A percentile compares a stretch with the other conserved stretches of the same genome.
Evolutionary conservation across 2,329 filamentous ascomycete species (phyloP).

Genomic region (Helicocarpus griseus): DNA sequence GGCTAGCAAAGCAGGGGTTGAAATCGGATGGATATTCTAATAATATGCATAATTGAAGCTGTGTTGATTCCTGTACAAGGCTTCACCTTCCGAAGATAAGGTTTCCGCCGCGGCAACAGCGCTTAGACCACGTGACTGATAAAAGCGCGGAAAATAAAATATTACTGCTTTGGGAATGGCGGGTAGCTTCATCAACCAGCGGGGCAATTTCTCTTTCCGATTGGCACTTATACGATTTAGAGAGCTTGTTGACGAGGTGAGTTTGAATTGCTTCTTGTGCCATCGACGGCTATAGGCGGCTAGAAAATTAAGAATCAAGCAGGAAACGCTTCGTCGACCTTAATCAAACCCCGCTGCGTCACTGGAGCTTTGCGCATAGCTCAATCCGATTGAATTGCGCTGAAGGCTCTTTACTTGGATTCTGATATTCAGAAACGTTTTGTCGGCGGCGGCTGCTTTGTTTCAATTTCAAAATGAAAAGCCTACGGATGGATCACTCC

Average conservation of each 20-base stretch:
- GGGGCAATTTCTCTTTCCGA: no score
- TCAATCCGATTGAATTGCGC: not conserved
- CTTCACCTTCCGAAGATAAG: no score
- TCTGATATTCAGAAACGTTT: not conserved
- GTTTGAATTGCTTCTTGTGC: not conserved
- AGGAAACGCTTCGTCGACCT: not conserved
- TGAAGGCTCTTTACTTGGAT: not conserved
- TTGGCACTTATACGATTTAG: no score
- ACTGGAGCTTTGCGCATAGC: not conserved
- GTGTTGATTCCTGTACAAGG: no score
- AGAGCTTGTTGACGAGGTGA: not conserved
- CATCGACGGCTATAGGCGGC: not conserved
- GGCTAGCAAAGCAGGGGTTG: no score
- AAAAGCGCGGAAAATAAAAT: not conserved
- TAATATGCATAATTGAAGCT: no score
- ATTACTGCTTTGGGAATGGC: conserved; percentile 8
- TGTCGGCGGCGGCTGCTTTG: not conserved
- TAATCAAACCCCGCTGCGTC: not conserved
- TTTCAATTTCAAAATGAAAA: conserved; percentile 44
- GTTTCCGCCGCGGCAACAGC: no score
- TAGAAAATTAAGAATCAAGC: not conserved
- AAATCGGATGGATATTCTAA: no score
- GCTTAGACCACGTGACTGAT: no score
- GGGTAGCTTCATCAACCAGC: not conserved
- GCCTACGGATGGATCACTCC: conserved; percentile 48